Evolutionary conservation across 2,329 filamentous ascomycete genomes (phyloP), one percentile per base, ranked within the genome.

Genomic region (Xylaria sp.): DNA sequence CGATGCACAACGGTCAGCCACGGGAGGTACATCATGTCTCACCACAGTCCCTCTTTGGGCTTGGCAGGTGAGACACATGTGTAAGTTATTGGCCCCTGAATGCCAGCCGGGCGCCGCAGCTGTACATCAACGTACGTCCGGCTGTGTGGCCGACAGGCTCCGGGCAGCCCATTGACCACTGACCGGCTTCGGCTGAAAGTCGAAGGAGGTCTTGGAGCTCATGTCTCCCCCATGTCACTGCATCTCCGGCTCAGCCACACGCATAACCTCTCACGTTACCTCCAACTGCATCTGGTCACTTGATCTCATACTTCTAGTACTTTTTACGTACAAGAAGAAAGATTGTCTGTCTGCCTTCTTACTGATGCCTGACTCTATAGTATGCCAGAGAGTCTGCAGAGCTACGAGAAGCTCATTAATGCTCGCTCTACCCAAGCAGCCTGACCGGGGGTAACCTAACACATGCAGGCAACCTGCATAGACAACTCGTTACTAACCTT

Each of bases 291-390:
- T 28, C 39, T 7, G 34, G 34, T 52, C 51, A 52, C 20, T 23
- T 41, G 50, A 41, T 25, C n/a, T 41, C 20, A 44, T 56, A 41
- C 39, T 28, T 56, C 28, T 28, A 37, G 44, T 52, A 58, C 41
- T 51, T 58, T 52, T 55, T 67, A 67, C 65, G 59, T 67, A 58
- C 52, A n/a, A 63, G 41, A 46, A 8, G 15, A 32, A 28, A 7
- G 23, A 25, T 18, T 34, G 23, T 32, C 23, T 37, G 10, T 8
- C 7, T 37, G 34, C 1, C 34, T 52, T 52, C 13, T n/a, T 34
- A 54, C 4, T 18, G 25, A 6, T 54, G 28, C 28, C 51, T n/a
- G 25, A 4, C 28, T 34, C 3, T 13, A 34, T n/a, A 32, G 13
- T 32, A 2, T 32, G 25, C 9, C 7, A 25, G 28, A 54, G 15